phyloP scores from a whole-genome alignment of 805 yeast species.

The Wickerhamomyces xylosicus region DNA sequence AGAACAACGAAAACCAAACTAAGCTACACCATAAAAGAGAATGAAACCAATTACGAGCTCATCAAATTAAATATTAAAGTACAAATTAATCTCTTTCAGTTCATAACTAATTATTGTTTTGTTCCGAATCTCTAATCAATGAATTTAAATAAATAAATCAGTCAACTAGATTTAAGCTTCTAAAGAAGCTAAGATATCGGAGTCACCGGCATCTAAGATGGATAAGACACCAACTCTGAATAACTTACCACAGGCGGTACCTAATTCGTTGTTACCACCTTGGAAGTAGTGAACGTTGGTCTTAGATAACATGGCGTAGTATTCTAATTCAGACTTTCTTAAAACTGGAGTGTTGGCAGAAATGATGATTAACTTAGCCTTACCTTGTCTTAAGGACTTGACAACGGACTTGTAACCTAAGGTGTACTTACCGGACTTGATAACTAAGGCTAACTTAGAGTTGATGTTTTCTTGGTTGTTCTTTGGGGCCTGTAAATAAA shows the following conservation, averaged over 20 bases:
- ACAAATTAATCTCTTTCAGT: not conserved
- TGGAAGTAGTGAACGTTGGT: constrained; percentile 95
- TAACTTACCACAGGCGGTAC: constrained; percentile 99
- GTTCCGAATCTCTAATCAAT: not conserved
- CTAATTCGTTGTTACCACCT: constrained; percentile 99
- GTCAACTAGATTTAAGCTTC: constrained; percentile 12
- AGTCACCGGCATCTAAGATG: constrained; percentile 98
- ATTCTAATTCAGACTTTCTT: constrained; percentile 99
- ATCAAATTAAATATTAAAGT: too few relatives aligned
- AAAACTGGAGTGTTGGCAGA: constrained; percentile 99
- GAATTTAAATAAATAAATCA: constrained; percentile 3
- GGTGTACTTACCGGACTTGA: constrained; percentile 99
- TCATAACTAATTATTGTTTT: not conserved
- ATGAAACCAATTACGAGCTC: not conserved
- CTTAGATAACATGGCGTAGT: constrained; percentile 99
- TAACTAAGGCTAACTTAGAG: constrained; percentile 95
- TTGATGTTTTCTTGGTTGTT: constrained; percentile 86
- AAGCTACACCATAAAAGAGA: too few relatives aligned
- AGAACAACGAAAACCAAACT: too few relatives aligned
- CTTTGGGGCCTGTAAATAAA: constrained; percentile 76
- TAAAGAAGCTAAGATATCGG: constrained; percentile 79
- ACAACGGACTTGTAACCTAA: constrained; percentile 98
- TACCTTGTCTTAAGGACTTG: constrained; percentile 97
- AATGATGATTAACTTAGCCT: constrained; percentile 95
- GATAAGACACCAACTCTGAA: constrained; percentile 99